A percentile compares a stretch with the other conserved stretches of the same genome.
Evolutionary conservation across 257 asterid genomes (phyloP).

Genomic region (Misopates orontium): DNA sequence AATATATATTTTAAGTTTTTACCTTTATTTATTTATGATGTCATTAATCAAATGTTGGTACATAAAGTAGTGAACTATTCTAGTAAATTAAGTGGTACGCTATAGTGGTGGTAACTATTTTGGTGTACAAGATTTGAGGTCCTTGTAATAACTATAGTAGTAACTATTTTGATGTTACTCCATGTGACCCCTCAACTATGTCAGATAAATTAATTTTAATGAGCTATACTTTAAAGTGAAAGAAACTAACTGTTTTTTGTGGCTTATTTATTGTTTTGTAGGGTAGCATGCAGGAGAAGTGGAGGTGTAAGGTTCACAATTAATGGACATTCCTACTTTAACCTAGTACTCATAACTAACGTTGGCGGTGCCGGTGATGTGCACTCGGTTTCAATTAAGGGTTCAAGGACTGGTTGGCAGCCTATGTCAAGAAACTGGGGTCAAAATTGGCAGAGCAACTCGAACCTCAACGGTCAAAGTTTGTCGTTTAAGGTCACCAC

Average conservation of each 20-base stretch:
- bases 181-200: too few species aligned
- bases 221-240: too few species aligned
- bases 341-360: conserved; percentile 76
- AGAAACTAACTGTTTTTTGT: neutral
- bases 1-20: too few species aligned
- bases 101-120: too few species aligned
- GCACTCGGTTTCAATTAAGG: conserved; percentile 69
- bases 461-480: conserved; percentile 69
- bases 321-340: conserved; percentile 87
- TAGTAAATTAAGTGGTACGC: too few species aligned
- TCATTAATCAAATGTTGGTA: too few species aligned
- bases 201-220: too few species aligned
- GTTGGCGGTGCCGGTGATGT: conserved; percentile 93
- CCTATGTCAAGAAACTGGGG: conserved; percentile 94
- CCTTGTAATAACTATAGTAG: too few species aligned
- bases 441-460: conserved; percentile 86
- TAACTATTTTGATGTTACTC: too few species aligned
- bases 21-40: too few species aligned
- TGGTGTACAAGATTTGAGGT: too few species aligned
- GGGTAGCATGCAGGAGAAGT: conserved; percentile 80
- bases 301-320: conserved; percentile 91
- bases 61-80: too few species aligned
- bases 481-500: conserved; percentile 85
- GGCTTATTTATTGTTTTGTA: conserved; percentile 25
- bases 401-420: conserved; percentile 80